Evolutionary conservation across 768 basidiomycete species (phyloP).

Genomic region (Daedaleopsis sinensis): DNA sequence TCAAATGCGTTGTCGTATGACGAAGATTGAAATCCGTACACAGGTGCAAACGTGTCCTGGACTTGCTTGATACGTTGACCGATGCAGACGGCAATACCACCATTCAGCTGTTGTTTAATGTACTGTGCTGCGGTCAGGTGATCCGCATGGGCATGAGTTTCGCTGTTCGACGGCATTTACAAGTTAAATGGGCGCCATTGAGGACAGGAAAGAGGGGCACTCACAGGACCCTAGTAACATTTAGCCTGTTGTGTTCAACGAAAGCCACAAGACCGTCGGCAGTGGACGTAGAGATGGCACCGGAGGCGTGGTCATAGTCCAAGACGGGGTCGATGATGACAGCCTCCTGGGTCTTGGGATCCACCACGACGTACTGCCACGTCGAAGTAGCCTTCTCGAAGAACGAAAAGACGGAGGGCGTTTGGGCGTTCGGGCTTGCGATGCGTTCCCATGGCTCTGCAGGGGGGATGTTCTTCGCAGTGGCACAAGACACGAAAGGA

Average conservation of each 20-base stretch:
- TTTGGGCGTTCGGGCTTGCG: conserved; percentile 21
- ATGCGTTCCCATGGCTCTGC: conserved; percentile 28
- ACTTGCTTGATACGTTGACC: conserved; percentile 38
- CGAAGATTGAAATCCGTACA: conserved; percentile 34
- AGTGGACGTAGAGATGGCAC: conserved; percentile 34
- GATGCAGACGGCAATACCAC: conserved; percentile 37
- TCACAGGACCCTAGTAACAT: conserved; percentile 38
- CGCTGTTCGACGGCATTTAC: conserved; percentile 20
- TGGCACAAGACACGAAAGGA: conserved; percentile 10
- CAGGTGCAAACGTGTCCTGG: conserved; percentile 37
- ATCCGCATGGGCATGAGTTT: conserved; percentile 44
- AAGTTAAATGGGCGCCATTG: not conserved
- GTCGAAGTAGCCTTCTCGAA: conserved; percentile 34
- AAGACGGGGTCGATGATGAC: conserved; percentile 40
- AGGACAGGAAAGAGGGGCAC: conserved; percentile 2
- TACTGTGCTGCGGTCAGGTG: conserved; percentile 42
- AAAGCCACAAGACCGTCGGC: conserved; percentile 38
- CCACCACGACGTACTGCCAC: conserved; percentile 59
- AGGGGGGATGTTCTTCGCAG: conserved; percentile 13
- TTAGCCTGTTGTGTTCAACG: conserved; percentile 31
- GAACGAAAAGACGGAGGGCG: conserved; percentile 31
- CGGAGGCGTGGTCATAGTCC: conserved; percentile 38
- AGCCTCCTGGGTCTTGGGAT: conserved; percentile 53
- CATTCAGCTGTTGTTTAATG: conserved; percentile 33
- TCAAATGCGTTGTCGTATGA: conserved; percentile 35